Evolutionary conservation across 1,139 yeast genomes (phyloP).

Genomic region (Scheffersomyces cryptocercus): DNA sequence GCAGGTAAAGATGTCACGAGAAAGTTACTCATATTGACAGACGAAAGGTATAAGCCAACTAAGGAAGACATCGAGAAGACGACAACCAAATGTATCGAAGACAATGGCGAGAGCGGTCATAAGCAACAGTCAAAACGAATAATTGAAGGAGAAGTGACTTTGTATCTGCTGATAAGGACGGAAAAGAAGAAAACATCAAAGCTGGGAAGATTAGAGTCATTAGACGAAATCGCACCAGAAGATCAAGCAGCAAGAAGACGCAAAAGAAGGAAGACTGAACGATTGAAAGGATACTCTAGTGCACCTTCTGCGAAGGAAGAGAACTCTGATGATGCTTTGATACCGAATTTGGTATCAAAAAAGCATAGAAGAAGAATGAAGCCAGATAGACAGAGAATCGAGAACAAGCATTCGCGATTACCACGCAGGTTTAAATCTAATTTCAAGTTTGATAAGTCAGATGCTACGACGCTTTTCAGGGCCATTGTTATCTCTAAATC

Average conservation of each 20-base stretch:
- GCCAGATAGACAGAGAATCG: conserved; percentile 9
- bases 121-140: conserved; percentile 17
- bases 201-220: conserved; percentile 23
- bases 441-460: conserved; percentile 39
- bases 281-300: too few species aligned
- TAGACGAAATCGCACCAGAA: conserved; percentile 7
- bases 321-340: conserved; percentile 4
- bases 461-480: conserved; percentile 52
- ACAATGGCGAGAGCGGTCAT: conserved; percentile 21
- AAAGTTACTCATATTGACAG: conserved; percentile 34
- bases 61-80: conserved; percentile 27
- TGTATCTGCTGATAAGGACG: conserved; percentile 16
- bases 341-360: conserved; percentile 23
- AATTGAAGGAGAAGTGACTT: conserved; percentile 33
- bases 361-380: conserved; percentile 18
- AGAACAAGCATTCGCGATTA: conserved; percentile 10
- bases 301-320: background rate
- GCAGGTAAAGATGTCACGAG: conserved; percentile 33
- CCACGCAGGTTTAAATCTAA: conserved; percentile 21
- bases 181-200: conserved; percentile 11
- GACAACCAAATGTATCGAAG: conserved; percentile 25
- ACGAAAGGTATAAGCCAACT: conserved; percentile 29
- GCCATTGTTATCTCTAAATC: conserved; percentile 67
- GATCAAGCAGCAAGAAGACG: conserved; percentile 3
- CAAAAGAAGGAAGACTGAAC: conserved; percentile 7